phyloP scores from a whole-genome alignment of 371 early-diverging fungal species.

The Dichotomocladium elegans region DNA sequence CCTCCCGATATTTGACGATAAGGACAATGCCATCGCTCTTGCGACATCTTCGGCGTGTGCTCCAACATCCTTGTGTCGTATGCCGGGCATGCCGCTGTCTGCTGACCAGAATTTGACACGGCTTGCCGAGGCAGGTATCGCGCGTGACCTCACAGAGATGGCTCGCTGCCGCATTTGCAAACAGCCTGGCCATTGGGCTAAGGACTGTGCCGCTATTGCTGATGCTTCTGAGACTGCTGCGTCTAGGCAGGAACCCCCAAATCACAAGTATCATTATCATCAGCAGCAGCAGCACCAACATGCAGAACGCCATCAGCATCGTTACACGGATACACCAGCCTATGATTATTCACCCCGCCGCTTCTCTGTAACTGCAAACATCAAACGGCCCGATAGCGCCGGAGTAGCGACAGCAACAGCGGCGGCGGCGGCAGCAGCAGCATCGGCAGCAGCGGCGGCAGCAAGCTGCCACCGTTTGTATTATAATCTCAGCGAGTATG shows the following conservation, averaged over 20 bases:
- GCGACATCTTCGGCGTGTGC: too few relatives aligned
- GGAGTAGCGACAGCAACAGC: too few relatives aligned
- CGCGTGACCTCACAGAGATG: slow-evolving; percentile 8
- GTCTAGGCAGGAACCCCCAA: too few relatives aligned
- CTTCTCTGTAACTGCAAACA: too few relatives aligned
- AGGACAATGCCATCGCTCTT: neutral
- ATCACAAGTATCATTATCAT: neutral
- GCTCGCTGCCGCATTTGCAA: slow-evolving; percentile 8
- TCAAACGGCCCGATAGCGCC: too few relatives aligned
- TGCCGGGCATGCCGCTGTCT: slow-evolving; percentile 3
- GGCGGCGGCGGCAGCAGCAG: too few relatives aligned
- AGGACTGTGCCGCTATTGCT: slow-evolving; percentile 8
- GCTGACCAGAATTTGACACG: slow-evolving; percentile 7
- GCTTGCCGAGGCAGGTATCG: slow-evolving; percentile 14
- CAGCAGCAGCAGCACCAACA: neutral
- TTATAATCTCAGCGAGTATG: slow-evolving; percentile 12
- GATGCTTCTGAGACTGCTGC: too few relatives aligned
- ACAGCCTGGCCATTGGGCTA: slow-evolving; percentile 14
- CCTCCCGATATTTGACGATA: neutral
- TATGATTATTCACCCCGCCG: too few relatives aligned
- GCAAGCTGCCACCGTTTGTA: slow-evolving; percentile 7
- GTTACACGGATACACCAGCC: too few relatives aligned
- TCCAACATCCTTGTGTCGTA: too few relatives aligned
- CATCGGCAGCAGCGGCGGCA: neutral
- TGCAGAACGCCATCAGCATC: too few relatives aligned